These are phyloP conservation scores for Lactifluus piperatus DNA, from an alignment of 768 basidiomycete species.

Conservation along the genomic window DNA sequence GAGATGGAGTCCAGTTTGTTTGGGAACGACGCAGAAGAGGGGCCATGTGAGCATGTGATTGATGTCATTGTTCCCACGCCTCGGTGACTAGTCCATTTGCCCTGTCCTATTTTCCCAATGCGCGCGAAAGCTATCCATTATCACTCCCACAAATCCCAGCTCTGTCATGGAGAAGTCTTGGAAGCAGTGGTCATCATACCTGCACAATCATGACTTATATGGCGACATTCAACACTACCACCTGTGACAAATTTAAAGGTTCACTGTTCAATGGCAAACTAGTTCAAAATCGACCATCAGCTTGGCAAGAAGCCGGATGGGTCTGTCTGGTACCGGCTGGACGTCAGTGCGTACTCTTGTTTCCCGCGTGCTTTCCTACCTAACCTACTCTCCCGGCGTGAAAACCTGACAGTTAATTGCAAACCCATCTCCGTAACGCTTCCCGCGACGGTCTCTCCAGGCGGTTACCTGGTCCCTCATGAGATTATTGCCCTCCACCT, in stretches of 20 bases:
- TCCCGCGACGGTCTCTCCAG: conserved; percentile 44
- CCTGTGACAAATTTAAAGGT: conserved; percentile 56
- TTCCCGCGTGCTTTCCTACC: background rate
- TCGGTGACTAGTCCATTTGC: too few relatives aligned
- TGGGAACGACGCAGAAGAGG: too few relatives aligned
- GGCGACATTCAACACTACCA: conserved; percentile 46
- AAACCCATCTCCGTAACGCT: conserved; percentile 25
- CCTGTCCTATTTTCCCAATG: conserved; percentile 53
- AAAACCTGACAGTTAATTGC: conserved; percentile 21
- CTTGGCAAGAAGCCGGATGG: conserved; percentile 23
- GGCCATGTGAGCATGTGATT: too few relatives aligned
- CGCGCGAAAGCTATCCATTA: conserved; percentile 38
- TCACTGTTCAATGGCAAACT: conserved; percentile 50
- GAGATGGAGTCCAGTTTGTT: too few relatives aligned
- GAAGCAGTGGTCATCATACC: conserved; percentile 47
- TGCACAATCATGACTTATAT: conserved; percentile 74
- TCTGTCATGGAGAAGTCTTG: conserved; percentile 40
- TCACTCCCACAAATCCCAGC: conserved; percentile 51
- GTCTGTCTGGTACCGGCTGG: conserved; percentile 26
- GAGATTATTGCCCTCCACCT: conserved; percentile 76
- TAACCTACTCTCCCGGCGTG: background rate
- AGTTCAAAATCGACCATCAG: conserved; percentile 58
- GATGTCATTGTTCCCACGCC: too few relatives aligned
- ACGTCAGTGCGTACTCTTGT: conserved; percentile 23
- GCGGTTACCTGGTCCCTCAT: conserved; percentile 69